Evolutionary conservation across 208 protist genomes (phyloP), one percentile per base, ranked within the genome.

Genomic region (Trypanosoma platydactyli): DNA sequence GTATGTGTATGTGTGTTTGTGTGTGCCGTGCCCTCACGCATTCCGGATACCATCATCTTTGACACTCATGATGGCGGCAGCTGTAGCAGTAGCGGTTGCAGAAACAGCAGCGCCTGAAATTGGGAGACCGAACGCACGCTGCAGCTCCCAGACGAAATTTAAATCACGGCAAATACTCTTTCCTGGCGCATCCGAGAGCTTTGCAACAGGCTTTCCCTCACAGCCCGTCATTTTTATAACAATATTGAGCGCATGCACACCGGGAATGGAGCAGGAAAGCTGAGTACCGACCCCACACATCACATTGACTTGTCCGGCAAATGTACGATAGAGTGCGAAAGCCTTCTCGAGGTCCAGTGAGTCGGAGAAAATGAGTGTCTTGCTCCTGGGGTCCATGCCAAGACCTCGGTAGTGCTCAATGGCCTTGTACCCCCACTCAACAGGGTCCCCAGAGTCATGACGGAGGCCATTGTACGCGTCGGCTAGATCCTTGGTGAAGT

Each of bases 191-290:
- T 95, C 89, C 3, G 89, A 95, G 44, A 95, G 63, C 77, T 95
- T 95, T 46, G 89, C 89, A 16, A 95, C 89, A 3, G 89, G 89
- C 48, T 73, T 81, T 27, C 86, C 86, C 68, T 95, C 83, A 75
- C 86, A 95, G 51, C 83, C 79, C 46, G 90, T 83, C 89, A 95
- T 95, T 73, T 95, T 95, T 29, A 95, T 81, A n/a, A 95, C 89
- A 55, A 93, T 93, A 68, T 93, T 95, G 55, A 95, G 76, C 48
- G 84, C 67, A 20, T 61, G 60, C 16, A 93, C 84, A 22, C 80
- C 79, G 13, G 84, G 75, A 48, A 95, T 91, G 53, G 80, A 82
- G 79, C 89, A 95, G 18, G 86, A 92, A 18, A 95, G 78, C 62
- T 93, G 83, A 16, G 89, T 95, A 22, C 89, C 89, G 22, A 95